phyloP scores from a whole-genome alignment of 805 yeast species.

The Blastobotrys americana region DNA sequence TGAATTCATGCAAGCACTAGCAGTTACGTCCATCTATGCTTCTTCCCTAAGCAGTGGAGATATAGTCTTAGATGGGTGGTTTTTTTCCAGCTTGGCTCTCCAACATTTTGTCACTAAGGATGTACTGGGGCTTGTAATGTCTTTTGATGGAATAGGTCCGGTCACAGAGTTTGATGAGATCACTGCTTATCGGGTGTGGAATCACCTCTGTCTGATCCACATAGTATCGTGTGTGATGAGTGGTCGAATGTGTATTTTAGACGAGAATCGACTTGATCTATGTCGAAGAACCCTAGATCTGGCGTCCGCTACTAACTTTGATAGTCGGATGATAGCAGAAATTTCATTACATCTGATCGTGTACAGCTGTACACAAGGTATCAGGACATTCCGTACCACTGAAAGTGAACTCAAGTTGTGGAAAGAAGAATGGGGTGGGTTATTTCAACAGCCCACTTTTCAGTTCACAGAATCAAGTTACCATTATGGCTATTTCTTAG shows the following conservation, averaged over 20 bases:
- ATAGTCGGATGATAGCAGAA: conserved; percentile 77
- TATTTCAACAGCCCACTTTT: conserved; percentile 61
- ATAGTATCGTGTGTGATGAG: conserved; percentile 56
- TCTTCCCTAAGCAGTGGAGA: conserved; percentile 49
- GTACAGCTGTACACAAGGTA: conserved; percentile 48
- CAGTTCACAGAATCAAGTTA: conserved; percentile 70
- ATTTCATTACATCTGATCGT: conserved; percentile 52
- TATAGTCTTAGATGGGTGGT: conserved; percentile 62
- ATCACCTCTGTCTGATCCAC: conserved; percentile 63
- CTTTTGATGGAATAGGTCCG: conserved; percentile 25
- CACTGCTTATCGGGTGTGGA: conserved; percentile 59
- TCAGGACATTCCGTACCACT: conserved; percentile 32
- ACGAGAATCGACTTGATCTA: conserved; percentile 50
- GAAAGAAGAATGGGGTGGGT: conserved; percentile 62
- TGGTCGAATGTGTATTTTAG: conserved; percentile 59
- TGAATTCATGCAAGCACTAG: conserved; percentile 63
- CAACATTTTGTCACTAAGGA: conserved; percentile 53
- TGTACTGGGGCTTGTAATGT: conserved; percentile 22
- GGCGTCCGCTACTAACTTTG: conserved; percentile 64
- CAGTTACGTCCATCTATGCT: conserved; percentile 58
- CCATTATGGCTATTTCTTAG: conserved; percentile 51
- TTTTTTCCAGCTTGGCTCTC: conserved; percentile 56
- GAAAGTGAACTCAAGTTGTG: conserved; percentile 48
- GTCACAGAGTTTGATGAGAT: conserved; percentile 44
- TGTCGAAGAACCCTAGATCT: conserved; percentile 52